Conservation (phyloP, 1,284 basidiomycete species). For the Leccinum angustisporum region DNA sequence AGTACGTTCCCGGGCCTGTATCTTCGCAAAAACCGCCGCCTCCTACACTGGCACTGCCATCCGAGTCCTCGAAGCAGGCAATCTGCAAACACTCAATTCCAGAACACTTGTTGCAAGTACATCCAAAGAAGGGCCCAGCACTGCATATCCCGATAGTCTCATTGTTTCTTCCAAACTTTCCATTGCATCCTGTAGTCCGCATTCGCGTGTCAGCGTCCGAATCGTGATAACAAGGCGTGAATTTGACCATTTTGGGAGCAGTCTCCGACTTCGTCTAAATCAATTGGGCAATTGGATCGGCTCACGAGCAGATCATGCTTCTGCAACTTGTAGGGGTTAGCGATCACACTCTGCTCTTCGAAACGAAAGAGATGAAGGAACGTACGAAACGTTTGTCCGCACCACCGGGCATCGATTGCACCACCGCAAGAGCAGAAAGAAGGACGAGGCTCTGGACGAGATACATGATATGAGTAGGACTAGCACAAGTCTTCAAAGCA, state of each 20-base stretch:
- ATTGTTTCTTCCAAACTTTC: background rate
- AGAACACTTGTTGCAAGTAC: background rate
- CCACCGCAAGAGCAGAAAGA: conserved; percentile 2
- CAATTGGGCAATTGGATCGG: background rate
- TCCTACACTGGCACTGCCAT: too few relatives aligned
- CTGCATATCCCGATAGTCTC: background rate
- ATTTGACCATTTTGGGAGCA: conserved; percentile 5
- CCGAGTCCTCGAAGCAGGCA: background rate
- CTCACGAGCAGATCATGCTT: background rate
- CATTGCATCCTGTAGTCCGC: conserved; percentile 1
- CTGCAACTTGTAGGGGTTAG: background rate
- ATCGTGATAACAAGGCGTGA: too few relatives aligned
- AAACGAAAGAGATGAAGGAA: background rate
- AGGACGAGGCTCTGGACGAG: conserved; percentile 1
- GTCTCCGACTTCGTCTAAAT: background rate
- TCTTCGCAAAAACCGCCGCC: too few relatives aligned
- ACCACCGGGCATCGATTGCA: background rate
- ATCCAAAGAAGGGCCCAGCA: background rate
- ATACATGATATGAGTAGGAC: background rate
- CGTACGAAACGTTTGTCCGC: conserved; percentile 6
- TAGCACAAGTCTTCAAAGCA: background rate
- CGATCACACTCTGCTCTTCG: background rate
- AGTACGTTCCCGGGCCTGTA: too few relatives aligned
- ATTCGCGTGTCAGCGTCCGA: background rate
- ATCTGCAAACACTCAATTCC: background rate